Percentiles rank a stretch among this genome's conserved stretches.
These are phyloP conservation scores for Psophocarpus tetragonolobus DNA, from an alignment of 306 rosid species.

Conservation along the genomic window DNA sequence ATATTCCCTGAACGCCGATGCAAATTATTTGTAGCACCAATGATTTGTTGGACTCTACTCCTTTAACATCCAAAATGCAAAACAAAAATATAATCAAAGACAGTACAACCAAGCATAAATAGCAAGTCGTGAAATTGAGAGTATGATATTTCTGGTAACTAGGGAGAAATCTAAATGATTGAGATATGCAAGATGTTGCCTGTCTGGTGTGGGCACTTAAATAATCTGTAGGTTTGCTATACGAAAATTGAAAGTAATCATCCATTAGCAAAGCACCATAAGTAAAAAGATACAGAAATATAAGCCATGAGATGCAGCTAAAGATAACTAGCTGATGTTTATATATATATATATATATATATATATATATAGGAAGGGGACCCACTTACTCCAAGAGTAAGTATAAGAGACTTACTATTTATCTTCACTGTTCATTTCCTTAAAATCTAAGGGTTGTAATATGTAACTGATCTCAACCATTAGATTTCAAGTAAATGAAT, in stretches of 20 bases:
- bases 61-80: conserved; percentile 40
- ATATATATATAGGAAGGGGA: too few relatives aligned
- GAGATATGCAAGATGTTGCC: conserved; percentile 8
- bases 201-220: conserved; percentile 10
- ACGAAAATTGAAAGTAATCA: conserved; percentile 30
- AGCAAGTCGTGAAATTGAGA: not conserved
- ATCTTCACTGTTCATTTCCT: too few relatives aligned
- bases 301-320: conserved; percentile 8
- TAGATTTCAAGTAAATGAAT: too few relatives aligned
- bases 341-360: too few relatives aligned
- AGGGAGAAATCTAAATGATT: not conserved
- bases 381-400: too few relatives aligned
- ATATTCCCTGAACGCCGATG: conserved; percentile 51
- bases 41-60: conserved; percentile 57
- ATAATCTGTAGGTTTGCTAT: conserved; percentile 5
- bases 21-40: conserved; percentile 60
- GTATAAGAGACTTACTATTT: too few relatives aligned
- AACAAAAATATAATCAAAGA: conserved; percentile 27
- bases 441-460: too few relatives aligned
- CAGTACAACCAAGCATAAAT: conserved; percentile 1
- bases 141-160: not conserved
- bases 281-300: not conserved
- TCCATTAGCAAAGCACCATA: not conserved
- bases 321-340: not conserved
- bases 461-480: too few relatives aligned